Evolutionary conservation across 2,329 filamentous ascomycete species (phyloP).

Genomic region (Diaporthe vaccinii): DNA sequence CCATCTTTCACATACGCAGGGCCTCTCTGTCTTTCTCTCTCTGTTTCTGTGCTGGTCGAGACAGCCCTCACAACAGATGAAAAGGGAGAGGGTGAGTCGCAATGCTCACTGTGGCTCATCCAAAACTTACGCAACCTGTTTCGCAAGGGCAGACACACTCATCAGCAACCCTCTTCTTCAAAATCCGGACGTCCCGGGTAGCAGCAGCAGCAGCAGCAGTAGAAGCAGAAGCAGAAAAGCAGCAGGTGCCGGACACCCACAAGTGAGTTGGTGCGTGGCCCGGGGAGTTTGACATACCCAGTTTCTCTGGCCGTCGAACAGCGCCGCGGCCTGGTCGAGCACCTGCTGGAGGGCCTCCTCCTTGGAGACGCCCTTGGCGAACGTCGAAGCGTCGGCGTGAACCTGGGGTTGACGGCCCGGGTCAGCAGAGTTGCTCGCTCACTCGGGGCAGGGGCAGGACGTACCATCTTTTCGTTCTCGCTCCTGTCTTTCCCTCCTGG

Average conservation of each 20-base stretch:
- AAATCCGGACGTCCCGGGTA: background rate
- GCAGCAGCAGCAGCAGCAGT: background rate
- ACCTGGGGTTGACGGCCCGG: conserved; percentile 60
- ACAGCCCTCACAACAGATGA: background rate
- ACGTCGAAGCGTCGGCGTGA: conserved; percentile 85
- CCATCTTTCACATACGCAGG: background rate
- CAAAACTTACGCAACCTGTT: conserved; percentile 6
- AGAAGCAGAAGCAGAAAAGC: background rate
- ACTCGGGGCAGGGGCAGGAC: background rate
- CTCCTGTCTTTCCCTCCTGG: background rate
- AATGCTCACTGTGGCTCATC: conserved; percentile 12
- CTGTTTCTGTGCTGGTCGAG: background rate
- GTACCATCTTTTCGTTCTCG: background rate
- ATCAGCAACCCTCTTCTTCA: background rate
- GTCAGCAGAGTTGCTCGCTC: background rate
- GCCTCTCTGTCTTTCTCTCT: background rate
- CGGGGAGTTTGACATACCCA: conserved; percentile 70
- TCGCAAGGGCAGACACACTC: background rate
- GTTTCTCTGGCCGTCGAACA: conserved; percentile 81
- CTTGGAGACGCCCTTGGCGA: conserved; percentile 76
- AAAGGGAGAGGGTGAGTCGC: background rate
- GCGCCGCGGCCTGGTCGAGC: conserved; percentile 75
- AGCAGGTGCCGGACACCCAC: background rate
- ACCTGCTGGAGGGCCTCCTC: conserved; percentile 81
- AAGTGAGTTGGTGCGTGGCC: background rate